A percentile compares a stretch with the other conserved stretches of the same genome.
These are phyloP conservation scores for Talaromyces sp. DNA, from an alignment of 2,329 filamentous ascomycete species.

Conservation along the genomic window DNA sequence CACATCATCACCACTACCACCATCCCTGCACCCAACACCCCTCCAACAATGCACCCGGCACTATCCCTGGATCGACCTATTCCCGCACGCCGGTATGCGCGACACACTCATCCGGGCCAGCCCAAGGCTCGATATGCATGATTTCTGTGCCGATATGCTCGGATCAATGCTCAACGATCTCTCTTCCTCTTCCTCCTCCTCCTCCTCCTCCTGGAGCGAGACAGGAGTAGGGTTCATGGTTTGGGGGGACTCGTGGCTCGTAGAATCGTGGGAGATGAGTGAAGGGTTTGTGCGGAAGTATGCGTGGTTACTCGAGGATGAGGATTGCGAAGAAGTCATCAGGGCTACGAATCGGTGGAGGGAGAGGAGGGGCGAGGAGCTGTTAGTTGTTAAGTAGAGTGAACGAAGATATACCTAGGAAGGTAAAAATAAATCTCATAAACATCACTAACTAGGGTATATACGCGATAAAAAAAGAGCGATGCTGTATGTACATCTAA, in stretches of 20 bases:
- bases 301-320: not conserved
- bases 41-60: not conserved
- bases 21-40: not conserved
- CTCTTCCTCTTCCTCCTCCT: too few species aligned
- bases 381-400: not conserved
- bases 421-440: not conserved
- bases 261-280: not conserved
- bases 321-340: not conserved
- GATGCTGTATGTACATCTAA: not conserved
- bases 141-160: not conserved
- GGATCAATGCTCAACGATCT: not conserved
- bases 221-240: not conserved
- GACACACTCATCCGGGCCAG: not conserved
- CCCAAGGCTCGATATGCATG: not conserved
- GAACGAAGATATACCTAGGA: not conserved
- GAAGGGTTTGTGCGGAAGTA: not conserved
- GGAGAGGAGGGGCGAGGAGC: not conserved
- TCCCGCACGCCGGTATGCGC: not conserved
- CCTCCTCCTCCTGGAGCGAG: not conserved
- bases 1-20: not conserved
- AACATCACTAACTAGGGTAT: constrained; percentile 8
- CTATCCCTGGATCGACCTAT: not conserved
- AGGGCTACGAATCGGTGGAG: not conserved
- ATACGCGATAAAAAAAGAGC: constrained; percentile 4
- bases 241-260: not conserved